Percentiles rank a stretch among this genome's conserved stretches.
Conservation (phyloP, 2,329 filamentous ascomycete genomes). For the Neonectria faginata region DNA sequence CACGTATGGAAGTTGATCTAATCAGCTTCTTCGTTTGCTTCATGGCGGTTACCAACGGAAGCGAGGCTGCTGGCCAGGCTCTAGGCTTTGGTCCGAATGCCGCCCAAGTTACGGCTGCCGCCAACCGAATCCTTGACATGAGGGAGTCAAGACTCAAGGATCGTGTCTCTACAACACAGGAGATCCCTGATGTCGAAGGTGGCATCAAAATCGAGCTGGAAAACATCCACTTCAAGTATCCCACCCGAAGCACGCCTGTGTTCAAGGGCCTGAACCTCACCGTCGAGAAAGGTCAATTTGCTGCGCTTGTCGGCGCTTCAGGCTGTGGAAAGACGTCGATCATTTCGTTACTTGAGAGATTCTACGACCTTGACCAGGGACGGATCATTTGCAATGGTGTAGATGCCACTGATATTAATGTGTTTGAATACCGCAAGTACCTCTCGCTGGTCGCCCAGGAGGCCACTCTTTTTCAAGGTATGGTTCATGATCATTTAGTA, state of each 20-base stretch:
- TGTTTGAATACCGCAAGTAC: slow-evolving; percentile 71
- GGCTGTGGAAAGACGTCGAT: slow-evolving; percentile 81
- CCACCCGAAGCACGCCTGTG: slow-evolving; percentile 66
- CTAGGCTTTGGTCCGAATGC: slow-evolving; percentile 76
- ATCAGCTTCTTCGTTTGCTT: slow-evolving; percentile 68
- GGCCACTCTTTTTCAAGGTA: slow-evolving; percentile 76
- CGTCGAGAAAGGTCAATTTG: slow-evolving; percentile 76
- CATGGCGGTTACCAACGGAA: slow-evolving; percentile 75
- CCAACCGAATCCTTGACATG: slow-evolving; percentile 69
- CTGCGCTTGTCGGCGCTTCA: slow-evolving; percentile 76
- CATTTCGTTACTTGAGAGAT: slow-evolving; percentile 72
- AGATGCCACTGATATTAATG: slow-evolving; percentile 69
- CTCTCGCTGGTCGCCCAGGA: slow-evolving; percentile 82
- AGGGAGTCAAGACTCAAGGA: slow-evolving; percentile 58
- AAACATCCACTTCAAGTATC: slow-evolving; percentile 71
- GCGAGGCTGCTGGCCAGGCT: slow-evolving; percentile 74
- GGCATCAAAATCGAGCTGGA: slow-evolving; percentile 68
- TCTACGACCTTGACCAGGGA: slow-evolving; percentile 76
- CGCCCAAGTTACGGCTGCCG: slow-evolving; percentile 68
- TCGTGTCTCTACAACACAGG: slow-evolving; percentile 44
- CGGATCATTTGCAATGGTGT: slow-evolving; percentile 72
- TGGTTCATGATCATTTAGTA: slow-evolving; percentile 7
- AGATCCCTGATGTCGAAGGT: slow-evolving; percentile 59
- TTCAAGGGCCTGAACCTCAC: slow-evolving; percentile 72
- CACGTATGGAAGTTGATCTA: slow-evolving; percentile 59